These are phyloP conservation scores for Hypoxylon fuscum DNA, from an alignment of 495 filamentous ascomycete species.

Conservation along the genomic window DNA sequence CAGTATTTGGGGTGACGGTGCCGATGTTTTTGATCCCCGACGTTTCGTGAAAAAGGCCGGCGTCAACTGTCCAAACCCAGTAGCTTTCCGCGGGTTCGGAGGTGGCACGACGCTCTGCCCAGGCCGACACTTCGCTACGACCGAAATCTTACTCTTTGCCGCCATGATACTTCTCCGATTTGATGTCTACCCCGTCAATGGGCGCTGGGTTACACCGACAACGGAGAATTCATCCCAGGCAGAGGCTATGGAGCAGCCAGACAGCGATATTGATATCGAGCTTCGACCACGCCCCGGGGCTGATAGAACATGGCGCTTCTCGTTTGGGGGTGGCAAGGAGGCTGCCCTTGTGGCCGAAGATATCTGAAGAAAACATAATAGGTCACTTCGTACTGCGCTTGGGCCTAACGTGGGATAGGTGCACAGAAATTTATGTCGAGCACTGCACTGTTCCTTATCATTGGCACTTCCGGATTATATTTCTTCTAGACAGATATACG, in stretches of 20 bases:
- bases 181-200: slow-evolving; percentile 8
- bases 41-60: slow-evolving; percentile 31
- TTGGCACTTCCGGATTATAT: no score
- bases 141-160: slow-evolving; percentile 34
- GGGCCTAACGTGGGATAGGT: no score
- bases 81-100: slow-evolving; percentile 46
- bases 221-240: slow-evolving; percentile 32
- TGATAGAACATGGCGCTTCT: slow-evolving; percentile 43
- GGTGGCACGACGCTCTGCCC: slow-evolving; percentile 43
- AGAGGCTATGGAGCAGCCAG: slow-evolving; percentile 36
- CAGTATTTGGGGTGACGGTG: slow-evolving; percentile 35
- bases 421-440: no score
- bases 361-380: no score
- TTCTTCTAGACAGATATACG: no score
- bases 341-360: not conserved
- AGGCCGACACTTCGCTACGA: slow-evolving; percentile 44
- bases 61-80: slow-evolving; percentile 12
- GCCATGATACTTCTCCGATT: slow-evolving; percentile 23
- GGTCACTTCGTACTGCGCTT: no score
- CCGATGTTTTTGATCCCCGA: slow-evolving; percentile 27
- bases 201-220: slow-evolving; percentile 8
- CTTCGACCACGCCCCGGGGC: slow-evolving; percentile 19
- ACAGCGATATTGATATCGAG: slow-evolving; percentile 39
- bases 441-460: no score
- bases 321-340: slow-evolving; percentile 37